Conservation (phyloP, 1,139 yeast species). For the Yamadazyma buinensis region DNA sequence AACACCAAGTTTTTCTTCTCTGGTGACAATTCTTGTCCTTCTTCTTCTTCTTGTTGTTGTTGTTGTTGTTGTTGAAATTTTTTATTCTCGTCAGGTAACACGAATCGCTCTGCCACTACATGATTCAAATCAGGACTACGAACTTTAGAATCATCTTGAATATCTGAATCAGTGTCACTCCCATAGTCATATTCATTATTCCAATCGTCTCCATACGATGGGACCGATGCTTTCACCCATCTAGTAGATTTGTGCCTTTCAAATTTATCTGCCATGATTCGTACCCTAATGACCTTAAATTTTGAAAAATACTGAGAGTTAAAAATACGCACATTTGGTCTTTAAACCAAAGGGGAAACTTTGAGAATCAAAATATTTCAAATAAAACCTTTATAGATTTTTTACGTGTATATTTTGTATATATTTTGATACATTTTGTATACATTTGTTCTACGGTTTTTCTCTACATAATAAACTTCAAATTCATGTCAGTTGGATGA, state of each 20-base stretch:
- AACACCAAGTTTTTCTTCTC: conserved; percentile 23
- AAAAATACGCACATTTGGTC: background rate
- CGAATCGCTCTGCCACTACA: conserved; percentile 16
- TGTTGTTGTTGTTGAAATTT: background rate
- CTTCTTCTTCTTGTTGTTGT: background rate
- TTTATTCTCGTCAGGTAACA: conserved; percentile 1
- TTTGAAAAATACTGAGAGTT: conserved; percentile 1
- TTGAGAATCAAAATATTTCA: no score
- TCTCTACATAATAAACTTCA: conserved; percentile 50
- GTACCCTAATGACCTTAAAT: background rate
- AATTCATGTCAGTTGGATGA: conserved; percentile 80
- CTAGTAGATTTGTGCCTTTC: conserved; percentile 60
- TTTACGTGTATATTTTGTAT: no score
- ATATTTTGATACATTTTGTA: no score
- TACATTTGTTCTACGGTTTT: no score
- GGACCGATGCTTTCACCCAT: conserved; percentile 58
- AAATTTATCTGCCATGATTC: conserved; percentile 23
- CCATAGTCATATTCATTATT: conserved; percentile 32
- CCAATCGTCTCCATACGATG: conserved; percentile 62
- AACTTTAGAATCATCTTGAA: conserved; percentile 7
- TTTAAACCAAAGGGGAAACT: no score
- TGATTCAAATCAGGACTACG: conserved; percentile 10
- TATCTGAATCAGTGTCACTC: conserved; percentile 12
- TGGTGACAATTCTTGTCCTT: background rate
- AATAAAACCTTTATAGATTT: no score